A percentile compares a stretch with the other conserved stretches of the same genome.
phyloP scores from a whole-genome alignment of 495 filamentous ascomycete genomes.

The Annulohypoxylon nitens region DNA sequence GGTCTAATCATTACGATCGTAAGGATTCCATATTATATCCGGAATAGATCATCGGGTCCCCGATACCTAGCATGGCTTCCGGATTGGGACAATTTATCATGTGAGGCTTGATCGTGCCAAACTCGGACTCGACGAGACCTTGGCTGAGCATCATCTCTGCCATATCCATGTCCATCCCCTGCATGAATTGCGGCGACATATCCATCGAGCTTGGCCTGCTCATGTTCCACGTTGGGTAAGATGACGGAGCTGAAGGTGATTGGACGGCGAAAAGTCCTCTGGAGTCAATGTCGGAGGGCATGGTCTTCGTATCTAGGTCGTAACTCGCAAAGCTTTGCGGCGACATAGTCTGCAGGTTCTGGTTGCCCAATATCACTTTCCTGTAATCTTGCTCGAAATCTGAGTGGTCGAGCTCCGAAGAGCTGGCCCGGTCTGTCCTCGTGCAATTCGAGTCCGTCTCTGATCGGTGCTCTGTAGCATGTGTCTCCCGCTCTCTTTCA shows the following conservation, averaged over 20 bases:
- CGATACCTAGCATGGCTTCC: slow-evolving; percentile 64
- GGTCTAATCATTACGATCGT: slow-evolving; percentile 37
- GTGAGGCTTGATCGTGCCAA: slow-evolving; percentile 63
- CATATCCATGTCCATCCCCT: slow-evolving; percentile 57
- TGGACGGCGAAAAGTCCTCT: slow-evolving; percentile 49
- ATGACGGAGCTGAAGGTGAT: slow-evolving; percentile 47
- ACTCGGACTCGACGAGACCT: slow-evolving; percentile 59
- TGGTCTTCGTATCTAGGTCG: slow-evolving; percentile 55
- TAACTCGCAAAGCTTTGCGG: slow-evolving; percentile 60
- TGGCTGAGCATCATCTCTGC: slow-evolving; percentile 58
- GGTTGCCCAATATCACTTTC: slow-evolving; percentile 54
- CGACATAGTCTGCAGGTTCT: slow-evolving; percentile 59
- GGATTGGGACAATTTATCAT: slow-evolving; percentile 59
- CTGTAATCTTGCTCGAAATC: slow-evolving; percentile 66
- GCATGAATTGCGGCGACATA: slow-evolving; percentile 49
- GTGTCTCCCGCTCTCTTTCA: slow-evolving; percentile 49
- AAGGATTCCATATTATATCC: slow-evolving; percentile 55
- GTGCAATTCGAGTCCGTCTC: slow-evolving; percentile 54
- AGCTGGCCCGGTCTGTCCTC: slow-evolving; percentile 63
- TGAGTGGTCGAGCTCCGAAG: slow-evolving; percentile 66
- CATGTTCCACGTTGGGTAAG: slow-evolving; percentile 54
- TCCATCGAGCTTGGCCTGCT: slow-evolving; percentile 53
- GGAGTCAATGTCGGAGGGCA: slow-evolving; percentile 50
- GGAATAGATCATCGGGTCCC: slow-evolving; percentile 63
- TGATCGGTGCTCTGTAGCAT: slow-evolving; percentile 51